phyloP scores from a whole-genome alignment of 257 asterid species.

The Fraxinus anomala region DNA sequence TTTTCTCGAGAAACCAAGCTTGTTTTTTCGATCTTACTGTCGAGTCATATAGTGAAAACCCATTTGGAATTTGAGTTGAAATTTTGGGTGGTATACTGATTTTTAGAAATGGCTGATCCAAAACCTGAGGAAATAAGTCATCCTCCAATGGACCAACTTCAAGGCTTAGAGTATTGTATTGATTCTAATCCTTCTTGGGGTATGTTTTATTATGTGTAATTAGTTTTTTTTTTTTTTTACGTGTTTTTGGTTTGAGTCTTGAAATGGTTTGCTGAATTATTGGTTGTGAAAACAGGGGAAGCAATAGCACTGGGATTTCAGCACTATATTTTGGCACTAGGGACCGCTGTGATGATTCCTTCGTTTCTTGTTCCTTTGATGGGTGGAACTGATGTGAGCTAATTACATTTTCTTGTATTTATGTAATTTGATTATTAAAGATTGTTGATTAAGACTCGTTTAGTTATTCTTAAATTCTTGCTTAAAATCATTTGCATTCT shows the following conservation, averaged over 20 bases:
- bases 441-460: background rate
- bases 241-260: background rate
- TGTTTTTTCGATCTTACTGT: constrained; percentile 19
- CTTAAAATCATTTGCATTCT: background rate
- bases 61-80: constrained; percentile 30
- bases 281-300: constrained; percentile 59
- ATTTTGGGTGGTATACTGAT: constrained; percentile 15
- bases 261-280: too few relatives aligned
- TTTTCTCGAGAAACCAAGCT: constrained; percentile 26
- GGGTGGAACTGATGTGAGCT: constrained; percentile 90
- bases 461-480: background rate
- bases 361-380: constrained; percentile 90
- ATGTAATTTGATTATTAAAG: background rate
- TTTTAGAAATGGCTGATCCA: constrained; percentile 63
- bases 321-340: constrained; percentile 84
- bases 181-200: constrained; percentile 99
- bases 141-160: constrained; percentile 96
- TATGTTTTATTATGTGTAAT: constrained; percentile 27
- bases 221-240: background rate
- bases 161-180: constrained; percentile 95
- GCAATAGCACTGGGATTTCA: constrained; percentile 89
- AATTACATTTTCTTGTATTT: background rate
- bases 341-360: constrained; percentile 98
- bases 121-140: constrained; percentile 95
- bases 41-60: constrained; percentile 31